phyloP scores from a whole-genome alignment of 2,329 filamentous ascomycete genomes.

The Apiospora hydei region DNA sequence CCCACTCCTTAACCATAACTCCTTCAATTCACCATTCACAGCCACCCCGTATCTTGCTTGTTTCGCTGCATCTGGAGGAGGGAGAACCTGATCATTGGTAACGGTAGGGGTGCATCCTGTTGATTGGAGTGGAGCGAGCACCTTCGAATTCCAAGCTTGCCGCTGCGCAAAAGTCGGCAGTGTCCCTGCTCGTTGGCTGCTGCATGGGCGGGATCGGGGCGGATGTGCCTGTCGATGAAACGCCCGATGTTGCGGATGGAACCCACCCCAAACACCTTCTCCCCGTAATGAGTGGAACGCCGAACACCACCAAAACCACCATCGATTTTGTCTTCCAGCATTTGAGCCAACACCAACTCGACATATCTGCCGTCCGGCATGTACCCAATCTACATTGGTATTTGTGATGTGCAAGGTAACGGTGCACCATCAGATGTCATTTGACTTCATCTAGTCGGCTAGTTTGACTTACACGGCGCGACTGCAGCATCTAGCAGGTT shows the following conservation, averaged over 20 bases:
- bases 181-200: too few species aligned
- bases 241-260: slow-evolving; percentile 10
- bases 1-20: not conserved
- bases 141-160: too few species aligned
- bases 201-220: slow-evolving; percentile 3
- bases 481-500: not conserved
- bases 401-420: not conserved
- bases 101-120: not conserved
- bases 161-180: too few species aligned
- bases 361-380: not conserved
- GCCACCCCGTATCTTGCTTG: slow-evolving; percentile 3
- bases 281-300: slow-evolving; percentile 1
- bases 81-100: not conserved
- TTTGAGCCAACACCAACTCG: too few species aligned
- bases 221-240: slow-evolving; percentile 16
- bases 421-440: not conserved
- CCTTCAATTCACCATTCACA: not conserved
- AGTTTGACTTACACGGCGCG: not conserved
- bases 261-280: not conserved
- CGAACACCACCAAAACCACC: not conserved
- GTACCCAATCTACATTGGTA: not conserved
- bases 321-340: not conserved
- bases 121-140: not conserved
- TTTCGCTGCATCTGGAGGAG: not conserved
- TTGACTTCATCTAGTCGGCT: not conserved